Conservation (phyloP, 2,329 filamentous ascomycete genomes). For the Bipolaris gigantea region DNA sequence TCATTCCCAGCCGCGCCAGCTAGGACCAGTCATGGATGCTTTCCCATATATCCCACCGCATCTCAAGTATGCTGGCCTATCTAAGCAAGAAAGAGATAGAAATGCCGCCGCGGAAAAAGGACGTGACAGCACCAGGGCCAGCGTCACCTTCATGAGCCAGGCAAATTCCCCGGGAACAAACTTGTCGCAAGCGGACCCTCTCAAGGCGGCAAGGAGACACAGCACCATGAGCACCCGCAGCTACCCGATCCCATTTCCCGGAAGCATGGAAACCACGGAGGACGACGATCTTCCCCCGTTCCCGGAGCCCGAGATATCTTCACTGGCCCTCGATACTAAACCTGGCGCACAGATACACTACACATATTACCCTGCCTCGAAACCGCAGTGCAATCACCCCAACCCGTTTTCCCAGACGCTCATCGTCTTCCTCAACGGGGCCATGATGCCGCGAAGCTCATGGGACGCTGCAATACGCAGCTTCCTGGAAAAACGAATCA, state of each 20-base stretch:
- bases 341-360: conserved; percentile 37
- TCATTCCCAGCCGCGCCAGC: neutral
- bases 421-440: conserved; percentile 51
- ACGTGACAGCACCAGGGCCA: conserved; percentile 6
- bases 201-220: conserved; percentile 7
- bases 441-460: conserved; percentile 46
- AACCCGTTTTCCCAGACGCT: conserved; percentile 44
- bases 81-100: conserved; percentile 14
- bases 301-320: conserved; percentile 34
- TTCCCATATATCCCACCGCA: conserved; percentile 10
- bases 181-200: conserved; percentile 7
- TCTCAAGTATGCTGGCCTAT: conserved; percentile 10
- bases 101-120: conserved; percentile 6
- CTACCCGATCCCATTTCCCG: conserved; percentile 17
- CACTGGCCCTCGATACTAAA: conserved; percentile 33
- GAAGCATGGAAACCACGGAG: conserved; percentile 27
- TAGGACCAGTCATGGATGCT: conserved; percentile 7
- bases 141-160: conserved; percentile 1
- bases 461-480: conserved; percentile 43
- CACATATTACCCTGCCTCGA: conserved; percentile 40
- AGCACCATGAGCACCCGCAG: conserved; percentile 8
- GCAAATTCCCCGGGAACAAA: conserved; percentile 22
- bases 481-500: conserved; percentile 34
- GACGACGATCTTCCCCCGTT: conserved; percentile 37
- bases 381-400: conserved; percentile 22